These are phyloP conservation scores for Kuraishia cidri DNA, from an alignment of 805 yeast genomes.

Conservation along the genomic window DNA sequence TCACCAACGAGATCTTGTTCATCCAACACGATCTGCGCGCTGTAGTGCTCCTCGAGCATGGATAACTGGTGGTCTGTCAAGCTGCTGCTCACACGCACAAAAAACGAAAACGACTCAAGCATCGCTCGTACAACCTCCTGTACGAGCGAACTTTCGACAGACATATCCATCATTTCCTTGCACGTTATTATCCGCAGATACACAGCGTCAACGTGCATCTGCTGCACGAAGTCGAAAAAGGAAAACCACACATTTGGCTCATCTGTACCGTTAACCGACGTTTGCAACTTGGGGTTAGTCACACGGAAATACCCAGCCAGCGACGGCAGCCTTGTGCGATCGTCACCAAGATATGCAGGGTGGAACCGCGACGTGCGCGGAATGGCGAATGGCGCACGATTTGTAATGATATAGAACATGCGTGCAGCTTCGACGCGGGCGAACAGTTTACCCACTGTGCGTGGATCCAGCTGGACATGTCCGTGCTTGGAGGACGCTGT, in stretches of 20 bases:
- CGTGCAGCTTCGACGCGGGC: slow-evolving; percentile 13
- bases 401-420: slow-evolving; percentile 12
- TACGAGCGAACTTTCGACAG: slow-evolving; percentile 7
- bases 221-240: slow-evolving; percentile 17
- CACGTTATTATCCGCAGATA: slow-evolving; percentile 24
- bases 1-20: too few species aligned
- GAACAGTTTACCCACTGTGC: slow-evolving; percentile 9
- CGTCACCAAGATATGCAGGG: slow-evolving; percentile 18
- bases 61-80: slow-evolving; percentile 9
- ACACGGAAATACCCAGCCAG: slow-evolving; percentile 12
- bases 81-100: slow-evolving; percentile 11
- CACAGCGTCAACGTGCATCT: slow-evolving; percentile 23
- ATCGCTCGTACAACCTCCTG: slow-evolving; percentile 9
- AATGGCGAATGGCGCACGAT: slow-evolving; percentile 13
- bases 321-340: slow-evolving; percentile 10
- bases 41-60: slow-evolving; percentile 11
- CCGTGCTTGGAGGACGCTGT: too few species aligned
- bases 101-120: slow-evolving; percentile 11
- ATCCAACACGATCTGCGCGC: slow-evolving; percentile 9
- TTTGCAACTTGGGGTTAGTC: slow-evolving; percentile 5
- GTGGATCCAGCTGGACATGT: too few species aligned
- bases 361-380: slow-evolving; percentile 14
- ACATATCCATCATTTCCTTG: slow-evolving; percentile 11
- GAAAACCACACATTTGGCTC: slow-evolving; percentile 15
- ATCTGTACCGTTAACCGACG: neutral